Evolutionary conservation across 176 grass and related monocot genomes (phyloP).

Genomic region (Tillandsia leiboldiana): DNA sequence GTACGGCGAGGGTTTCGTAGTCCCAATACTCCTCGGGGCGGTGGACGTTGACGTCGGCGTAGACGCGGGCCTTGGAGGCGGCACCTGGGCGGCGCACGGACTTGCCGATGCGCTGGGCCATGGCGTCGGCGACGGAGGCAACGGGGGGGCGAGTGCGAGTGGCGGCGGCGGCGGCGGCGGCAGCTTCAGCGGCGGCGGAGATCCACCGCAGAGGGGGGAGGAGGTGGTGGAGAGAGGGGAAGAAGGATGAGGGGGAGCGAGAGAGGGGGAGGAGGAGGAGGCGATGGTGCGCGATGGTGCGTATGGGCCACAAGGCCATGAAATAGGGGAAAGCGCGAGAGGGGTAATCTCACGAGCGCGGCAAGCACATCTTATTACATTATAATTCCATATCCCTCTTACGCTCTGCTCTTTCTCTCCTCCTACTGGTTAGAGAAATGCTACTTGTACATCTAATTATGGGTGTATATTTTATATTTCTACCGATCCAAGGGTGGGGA

Average conservation of each 20-base stretch:
- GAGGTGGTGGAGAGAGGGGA: constrained; percentile 24
- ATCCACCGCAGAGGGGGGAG: constrained; percentile 10
- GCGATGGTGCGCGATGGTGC: constrained; percentile 17
- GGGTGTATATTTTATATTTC: too few species aligned
- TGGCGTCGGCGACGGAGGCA: constrained; percentile 18
- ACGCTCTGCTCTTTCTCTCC: not conserved
- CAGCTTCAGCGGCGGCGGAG: not conserved
- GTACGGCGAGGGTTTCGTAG: constrained; percentile 76
- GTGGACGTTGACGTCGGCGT: constrained; percentile 58
- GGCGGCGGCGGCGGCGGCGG: too few species aligned
- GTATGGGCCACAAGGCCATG: constrained; percentile 57
- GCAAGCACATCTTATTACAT: constrained; percentile 13
- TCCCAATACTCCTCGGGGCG: constrained; percentile 82
- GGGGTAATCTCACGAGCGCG: not conserved
- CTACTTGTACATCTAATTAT: too few species aligned
- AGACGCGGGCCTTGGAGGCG: constrained; percentile 48
- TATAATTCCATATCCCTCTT: constrained; percentile 3
- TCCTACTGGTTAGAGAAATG: too few species aligned
- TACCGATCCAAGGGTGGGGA: too few species aligned
- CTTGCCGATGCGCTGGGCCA: constrained; percentile 51
- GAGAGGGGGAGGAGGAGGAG: constrained; percentile 31
- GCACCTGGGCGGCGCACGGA: constrained; percentile 42
- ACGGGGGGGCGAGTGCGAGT: not conserved
- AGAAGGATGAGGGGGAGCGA: constrained; percentile 8
- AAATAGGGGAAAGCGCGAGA: constrained; percentile 4